Conservation (phyloP, 2,329 filamentous ascomycete genomes). For the Dactylellina parvicollis region DNA sequence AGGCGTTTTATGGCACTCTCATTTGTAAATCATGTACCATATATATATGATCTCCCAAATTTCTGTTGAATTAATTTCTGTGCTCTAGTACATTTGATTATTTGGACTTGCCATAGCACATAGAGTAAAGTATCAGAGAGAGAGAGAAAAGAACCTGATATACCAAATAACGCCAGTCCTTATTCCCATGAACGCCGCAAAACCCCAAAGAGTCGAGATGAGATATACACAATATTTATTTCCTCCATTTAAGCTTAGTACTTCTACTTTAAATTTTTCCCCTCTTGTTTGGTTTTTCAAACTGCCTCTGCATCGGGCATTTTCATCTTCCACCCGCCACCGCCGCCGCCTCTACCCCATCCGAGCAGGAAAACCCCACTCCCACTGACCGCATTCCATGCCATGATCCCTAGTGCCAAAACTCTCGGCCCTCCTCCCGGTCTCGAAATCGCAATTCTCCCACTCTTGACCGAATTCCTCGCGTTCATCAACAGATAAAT, state of each 20-base stretch:
- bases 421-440: constrained; percentile 41
- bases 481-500: constrained; percentile 57
- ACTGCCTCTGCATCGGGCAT: constrained; percentile 43
- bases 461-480: constrained; percentile 16
- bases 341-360: constrained; percentile 38
- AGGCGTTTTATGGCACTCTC: no score
- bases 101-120: no score
- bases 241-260: not conserved
- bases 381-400: constrained; percentile 46
- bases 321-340: constrained; percentile 45
- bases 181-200: constrained; percentile 1
- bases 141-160: no score
- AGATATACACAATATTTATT: not conserved
- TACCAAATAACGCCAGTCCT: not conserved
- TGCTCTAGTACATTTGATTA: no score
- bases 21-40: no score
- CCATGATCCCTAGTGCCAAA: constrained; percentile 27
- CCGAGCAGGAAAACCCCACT: constrained; percentile 48
- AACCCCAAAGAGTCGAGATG: not conserved
- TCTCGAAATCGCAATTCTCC: constrained; percentile 25
- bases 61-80: no score
- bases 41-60: no score
- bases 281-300: not conserved
- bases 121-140: no score
- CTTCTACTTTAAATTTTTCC: not conserved